Evolutionary conservation across 2,329 filamentous ascomycete genomes (phyloP).

Genomic region (Lasiodiplodia theobromae): DNA sequence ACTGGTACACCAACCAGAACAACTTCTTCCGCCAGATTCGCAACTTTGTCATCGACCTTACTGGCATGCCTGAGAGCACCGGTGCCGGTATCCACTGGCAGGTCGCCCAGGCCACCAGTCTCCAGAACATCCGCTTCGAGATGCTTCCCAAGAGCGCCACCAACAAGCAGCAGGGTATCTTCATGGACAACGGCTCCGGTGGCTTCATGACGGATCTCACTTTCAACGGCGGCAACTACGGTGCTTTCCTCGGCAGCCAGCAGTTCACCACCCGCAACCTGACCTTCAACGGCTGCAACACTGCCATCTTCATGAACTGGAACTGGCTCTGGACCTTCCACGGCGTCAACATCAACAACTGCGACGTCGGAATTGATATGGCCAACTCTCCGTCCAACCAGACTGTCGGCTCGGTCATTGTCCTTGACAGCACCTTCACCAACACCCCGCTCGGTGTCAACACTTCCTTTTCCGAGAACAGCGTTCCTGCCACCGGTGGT

Average conservation of each 20-base stretch:
- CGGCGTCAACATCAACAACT: conserved; percentile 55
- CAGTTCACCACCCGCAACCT: conserved; percentile 64
- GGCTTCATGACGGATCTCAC: conserved; percentile 66
- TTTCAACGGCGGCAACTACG: conserved; percentile 68
- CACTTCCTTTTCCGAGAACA: conserved; percentile 76
- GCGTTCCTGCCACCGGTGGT: conserved; percentile 73
- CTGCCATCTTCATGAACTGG: conserved; percentile 62
- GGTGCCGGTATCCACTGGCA: conserved; percentile 70
- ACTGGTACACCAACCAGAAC: conserved; percentile 62
- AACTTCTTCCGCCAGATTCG: conserved; percentile 64
- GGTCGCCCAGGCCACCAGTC: conserved; percentile 68
- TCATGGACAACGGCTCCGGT: conserved; percentile 67
- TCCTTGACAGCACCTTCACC: conserved; percentile 80
- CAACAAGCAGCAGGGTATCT: conserved; percentile 64
- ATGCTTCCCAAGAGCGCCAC: conserved; percentile 56
- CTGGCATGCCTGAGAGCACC: conserved; percentile 41
- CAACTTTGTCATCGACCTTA: conserved; percentile 61
- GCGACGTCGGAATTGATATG: conserved; percentile 58
- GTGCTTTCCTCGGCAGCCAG: conserved; percentile 68
- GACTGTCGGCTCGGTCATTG: conserved; percentile 83
- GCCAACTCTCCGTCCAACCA: conserved; percentile 68
- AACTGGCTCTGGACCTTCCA: conserved; percentile 61
- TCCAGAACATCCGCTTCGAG: conserved; percentile 68
- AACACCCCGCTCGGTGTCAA: conserved; percentile 79
- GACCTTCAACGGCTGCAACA: conserved; percentile 57